These are phyloP conservation scores for Huntiella bhutanensis DNA, from an alignment of 2,329 filamentous ascomycete genomes.

Conservation along the genomic window DNA sequence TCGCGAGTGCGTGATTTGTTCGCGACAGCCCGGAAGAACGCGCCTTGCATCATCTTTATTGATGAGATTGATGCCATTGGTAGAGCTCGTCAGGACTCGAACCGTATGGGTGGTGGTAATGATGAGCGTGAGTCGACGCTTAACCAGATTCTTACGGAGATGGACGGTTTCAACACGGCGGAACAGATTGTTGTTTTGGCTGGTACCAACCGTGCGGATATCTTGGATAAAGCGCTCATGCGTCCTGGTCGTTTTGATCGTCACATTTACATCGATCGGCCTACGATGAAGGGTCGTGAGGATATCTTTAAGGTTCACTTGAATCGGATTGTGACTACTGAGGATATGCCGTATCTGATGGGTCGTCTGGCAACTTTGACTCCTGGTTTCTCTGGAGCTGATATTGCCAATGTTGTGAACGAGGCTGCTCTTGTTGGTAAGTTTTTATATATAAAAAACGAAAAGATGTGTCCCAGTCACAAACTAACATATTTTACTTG, in stretches of 20 bases:
- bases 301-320: conserved; percentile 94
- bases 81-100: conserved; percentile 66
- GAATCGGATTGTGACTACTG: conserved; percentile 81
- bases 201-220: conserved; percentile 87
- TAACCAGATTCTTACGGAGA: conserved; percentile 96
- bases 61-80: conserved; percentile 98
- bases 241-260: conserved; percentile 91
- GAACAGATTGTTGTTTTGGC: conserved; percentile 94
- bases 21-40: conserved; percentile 81
- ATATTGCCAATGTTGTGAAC: conserved; percentile 97
- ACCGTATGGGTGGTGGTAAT: conserved; percentile 59
- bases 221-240: conserved; percentile 90
- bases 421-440: conserved; percentile 89
- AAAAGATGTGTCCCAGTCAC: not conserved
- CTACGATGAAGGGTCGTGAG: conserved; percentile 89
- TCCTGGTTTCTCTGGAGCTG: conserved; percentile 89
- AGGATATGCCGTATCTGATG: conserved; percentile 72
- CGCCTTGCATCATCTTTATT: conserved; percentile 98
- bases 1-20: conserved; percentile 92
- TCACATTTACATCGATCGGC: conserved; percentile 85
- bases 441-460: conserved; percentile 17
- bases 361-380: conserved; percentile 83
- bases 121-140: conserved; percentile 93
- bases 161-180: conserved; percentile 96
- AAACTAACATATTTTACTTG: not conserved